A percentile compares a stretch with the other conserved stretches of the same genome.
Conservation (phyloP, 805 yeast genomes). For the Lipomyces starkeyi region DNA sequence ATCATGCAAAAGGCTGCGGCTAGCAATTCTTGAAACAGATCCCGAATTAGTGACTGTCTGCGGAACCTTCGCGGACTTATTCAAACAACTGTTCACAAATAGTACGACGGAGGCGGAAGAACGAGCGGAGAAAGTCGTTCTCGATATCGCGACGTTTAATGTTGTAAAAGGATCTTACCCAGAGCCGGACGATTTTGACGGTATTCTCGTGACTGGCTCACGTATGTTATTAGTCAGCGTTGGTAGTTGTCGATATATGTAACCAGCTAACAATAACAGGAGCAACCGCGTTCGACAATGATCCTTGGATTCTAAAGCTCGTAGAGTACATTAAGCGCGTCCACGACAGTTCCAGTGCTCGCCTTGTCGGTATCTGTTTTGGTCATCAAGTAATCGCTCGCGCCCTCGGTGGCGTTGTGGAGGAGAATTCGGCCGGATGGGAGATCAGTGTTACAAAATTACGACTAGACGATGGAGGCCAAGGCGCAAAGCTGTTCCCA, state of each 20-base stretch:
- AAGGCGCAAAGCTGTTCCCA: constrained; percentile 48
- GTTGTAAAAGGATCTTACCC: constrained; percentile 46
- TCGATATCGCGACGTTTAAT: constrained; percentile 39
- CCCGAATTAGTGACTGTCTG: constrained; percentile 39
- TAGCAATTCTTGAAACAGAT: constrained; percentile 49
- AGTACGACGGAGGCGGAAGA: constrained; percentile 40
- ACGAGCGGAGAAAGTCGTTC: constrained; percentile 20
- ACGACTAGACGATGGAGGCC: constrained; percentile 49
- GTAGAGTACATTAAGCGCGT: constrained; percentile 40
- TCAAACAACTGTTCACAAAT: constrained; percentile 40
- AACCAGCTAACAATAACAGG: constrained; percentile 32
- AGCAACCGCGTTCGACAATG: constrained; percentile 45
- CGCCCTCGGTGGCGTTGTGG: constrained; percentile 66
- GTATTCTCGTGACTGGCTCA: constrained; percentile 50
- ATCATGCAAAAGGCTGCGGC: constrained; percentile 14
- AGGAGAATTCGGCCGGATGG: constrained; percentile 68
- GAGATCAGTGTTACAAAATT: constrained; percentile 69
- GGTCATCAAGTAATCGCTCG: constrained; percentile 84
- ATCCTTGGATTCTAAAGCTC: constrained; percentile 48
- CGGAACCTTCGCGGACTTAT: constrained; percentile 48
- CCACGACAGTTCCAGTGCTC: constrained; percentile 10
- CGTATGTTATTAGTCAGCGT: constrained; percentile 21
- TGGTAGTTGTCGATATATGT: background rate
- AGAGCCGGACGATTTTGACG: constrained; percentile 40
- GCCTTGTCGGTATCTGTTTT: constrained; percentile 74